Conservation (phyloP, 345 rosid species). For the Microcos paniculata region DNA sequence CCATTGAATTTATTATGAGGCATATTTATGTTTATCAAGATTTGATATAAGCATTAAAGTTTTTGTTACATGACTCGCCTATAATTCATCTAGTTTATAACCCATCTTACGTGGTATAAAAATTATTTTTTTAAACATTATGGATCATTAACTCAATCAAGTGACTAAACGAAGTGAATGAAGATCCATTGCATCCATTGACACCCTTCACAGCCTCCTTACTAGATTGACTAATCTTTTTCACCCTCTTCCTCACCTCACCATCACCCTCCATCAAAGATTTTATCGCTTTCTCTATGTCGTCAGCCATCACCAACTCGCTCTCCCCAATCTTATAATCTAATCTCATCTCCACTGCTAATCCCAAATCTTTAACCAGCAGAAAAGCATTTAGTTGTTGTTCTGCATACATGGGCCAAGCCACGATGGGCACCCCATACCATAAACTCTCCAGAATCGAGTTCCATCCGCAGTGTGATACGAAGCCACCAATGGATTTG, state of each 20-base stretch:
- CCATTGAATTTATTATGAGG: too few relatives aligned
- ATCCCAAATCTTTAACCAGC: conserved; percentile 40
- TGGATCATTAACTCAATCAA: conserved; percentile 29
- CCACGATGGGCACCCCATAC: conserved; percentile 38
- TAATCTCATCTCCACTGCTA: conserved; percentile 33
- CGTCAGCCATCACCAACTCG: conserved; percentile 31
- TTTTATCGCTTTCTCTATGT: conserved; percentile 28
- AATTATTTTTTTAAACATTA: too few relatives aligned
- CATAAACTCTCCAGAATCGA: conserved; percentile 45
- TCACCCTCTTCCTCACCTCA: conserved; percentile 25
- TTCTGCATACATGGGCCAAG: conserved; percentile 51
- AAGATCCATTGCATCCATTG: conserved; percentile 32
- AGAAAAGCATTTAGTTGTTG: conserved; percentile 51
- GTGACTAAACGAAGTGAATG: conserved; percentile 23
- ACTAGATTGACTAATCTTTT: conserved; percentile 21
- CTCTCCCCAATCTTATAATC: conserved; percentile 20
- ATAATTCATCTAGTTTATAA: too few relatives aligned
- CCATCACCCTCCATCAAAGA: conserved; percentile 26
- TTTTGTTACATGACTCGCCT: too few relatives aligned
- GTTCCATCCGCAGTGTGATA: conserved; percentile 54
- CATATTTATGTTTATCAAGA: too few relatives aligned
- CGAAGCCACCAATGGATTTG: conserved; percentile 31
- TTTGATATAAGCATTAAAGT: too few relatives aligned
- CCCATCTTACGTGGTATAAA: too few relatives aligned
- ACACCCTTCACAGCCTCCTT: conserved; percentile 28